A percentile compares a stretch with the other conserved stretches of the same genome.
phyloP scores from a whole-genome alignment of 2,329 filamentous ascomycete species.

The Pyrenophora graminea region DNA sequence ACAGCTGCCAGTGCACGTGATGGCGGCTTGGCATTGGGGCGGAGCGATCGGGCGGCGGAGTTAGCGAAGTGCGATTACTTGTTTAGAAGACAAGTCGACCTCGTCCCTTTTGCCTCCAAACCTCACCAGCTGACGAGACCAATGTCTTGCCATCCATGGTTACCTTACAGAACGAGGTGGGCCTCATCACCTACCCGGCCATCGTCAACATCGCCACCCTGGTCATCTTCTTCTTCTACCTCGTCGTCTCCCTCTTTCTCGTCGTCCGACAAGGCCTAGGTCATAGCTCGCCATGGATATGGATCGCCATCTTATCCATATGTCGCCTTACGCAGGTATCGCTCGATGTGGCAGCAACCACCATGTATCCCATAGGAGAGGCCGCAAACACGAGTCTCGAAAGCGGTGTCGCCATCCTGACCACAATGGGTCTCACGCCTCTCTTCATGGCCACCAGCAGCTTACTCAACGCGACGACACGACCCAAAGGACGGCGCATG shows the following conservation, averaged over 20 bases:
- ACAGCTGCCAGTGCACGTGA: slow-evolving; percentile 8
- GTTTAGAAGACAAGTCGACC: neutral
- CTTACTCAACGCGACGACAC: slow-evolving; percentile 39
- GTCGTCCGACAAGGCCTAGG: slow-evolving; percentile 39
- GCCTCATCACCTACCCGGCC: slow-evolving; percentile 26
- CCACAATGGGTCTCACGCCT: slow-evolving; percentile 42
- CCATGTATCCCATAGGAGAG: slow-evolving; percentile 26
- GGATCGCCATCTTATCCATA: slow-evolving; percentile 35
- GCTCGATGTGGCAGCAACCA: slow-evolving; percentile 43
- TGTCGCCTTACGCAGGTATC: slow-evolving; percentile 43
- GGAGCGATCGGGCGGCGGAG: slow-evolving; percentile 16
- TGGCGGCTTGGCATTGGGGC: slow-evolving; percentile 12
- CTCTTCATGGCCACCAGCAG: slow-evolving; percentile 43
- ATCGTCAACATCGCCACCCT: slow-evolving; percentile 43
- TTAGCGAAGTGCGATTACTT: slow-evolving; percentile 7
- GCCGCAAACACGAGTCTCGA: slow-evolving; percentile 36
- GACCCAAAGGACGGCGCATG: slow-evolving; percentile 44
- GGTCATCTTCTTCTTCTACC: slow-evolving; percentile 39
- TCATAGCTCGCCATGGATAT: slow-evolving; percentile 43
- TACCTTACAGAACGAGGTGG: slow-evolving; percentile 1
- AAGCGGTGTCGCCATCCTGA: slow-evolving; percentile 43
- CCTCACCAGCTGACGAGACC: slow-evolving; percentile 5
- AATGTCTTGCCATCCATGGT: slow-evolving; percentile 33
- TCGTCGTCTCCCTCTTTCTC: slow-evolving; percentile 35
- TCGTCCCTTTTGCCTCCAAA: slow-evolving; percentile 1